Conservation (phyloP, 306 rosid species). For the Clitoria ternatea region DNA sequence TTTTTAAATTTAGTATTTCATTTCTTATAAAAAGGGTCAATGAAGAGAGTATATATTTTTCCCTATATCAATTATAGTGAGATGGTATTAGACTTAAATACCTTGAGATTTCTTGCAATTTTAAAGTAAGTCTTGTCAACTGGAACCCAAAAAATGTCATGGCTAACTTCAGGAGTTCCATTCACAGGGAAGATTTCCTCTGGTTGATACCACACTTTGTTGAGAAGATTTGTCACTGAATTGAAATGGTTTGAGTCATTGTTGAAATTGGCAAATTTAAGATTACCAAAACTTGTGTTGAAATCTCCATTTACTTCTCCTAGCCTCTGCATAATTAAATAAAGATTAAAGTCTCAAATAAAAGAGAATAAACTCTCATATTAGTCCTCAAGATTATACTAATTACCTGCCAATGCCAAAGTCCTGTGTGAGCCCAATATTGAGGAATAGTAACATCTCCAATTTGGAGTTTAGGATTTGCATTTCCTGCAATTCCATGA, state of each 20-base stretch:
- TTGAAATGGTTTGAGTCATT: constrained; percentile 26
- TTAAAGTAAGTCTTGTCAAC: constrained; percentile 43
- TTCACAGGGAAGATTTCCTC: constrained; percentile 61
- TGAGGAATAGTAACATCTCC: constrained; percentile 76
- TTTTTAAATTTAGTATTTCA: too few species aligned
- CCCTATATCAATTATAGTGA: background rate
- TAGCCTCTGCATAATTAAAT: constrained; percentile 37
- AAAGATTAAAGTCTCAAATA: background rate
- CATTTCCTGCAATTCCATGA: constrained; percentile 77
- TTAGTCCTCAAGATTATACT: too few species aligned
- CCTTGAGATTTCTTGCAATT: constrained; percentile 50
- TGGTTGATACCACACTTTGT: constrained; percentile 64
- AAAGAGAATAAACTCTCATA: too few species aligned
- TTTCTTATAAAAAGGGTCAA: too few species aligned
- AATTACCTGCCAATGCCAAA: constrained; percentile 94
- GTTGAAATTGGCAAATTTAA: constrained; percentile 44
- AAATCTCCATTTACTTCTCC: constrained; percentile 63
- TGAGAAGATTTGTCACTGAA: constrained; percentile 39
- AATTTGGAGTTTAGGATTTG: constrained; percentile 59
- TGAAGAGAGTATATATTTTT: too few species aligned
- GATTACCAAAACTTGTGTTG: constrained; percentile 46
- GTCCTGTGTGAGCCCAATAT: constrained; percentile 78
- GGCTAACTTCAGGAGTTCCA: constrained; percentile 58
- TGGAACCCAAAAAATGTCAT: constrained; percentile 60
- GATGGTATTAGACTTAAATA: constrained; percentile 2